phyloP scores from a whole-genome alignment of 345 rosid species.

The Acer negundo region DNA sequence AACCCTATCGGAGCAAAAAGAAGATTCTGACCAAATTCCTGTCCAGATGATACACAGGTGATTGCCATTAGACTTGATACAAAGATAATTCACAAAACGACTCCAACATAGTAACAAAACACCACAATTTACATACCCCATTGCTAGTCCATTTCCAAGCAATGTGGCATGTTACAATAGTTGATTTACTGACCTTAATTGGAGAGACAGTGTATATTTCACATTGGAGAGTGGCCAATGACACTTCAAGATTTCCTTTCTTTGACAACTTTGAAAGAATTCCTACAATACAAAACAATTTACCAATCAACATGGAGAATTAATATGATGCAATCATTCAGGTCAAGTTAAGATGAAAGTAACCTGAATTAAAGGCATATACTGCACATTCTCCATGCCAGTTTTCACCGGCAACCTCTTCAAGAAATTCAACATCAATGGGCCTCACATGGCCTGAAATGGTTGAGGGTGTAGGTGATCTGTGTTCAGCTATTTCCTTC shows the following conservation, averaged over 20 bases:
- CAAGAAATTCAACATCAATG: constrained; percentile 50
- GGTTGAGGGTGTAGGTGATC: constrained; percentile 16
- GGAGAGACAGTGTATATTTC: constrained; percentile 58
- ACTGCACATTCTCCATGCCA: constrained; percentile 59
- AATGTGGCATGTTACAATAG: neutral
- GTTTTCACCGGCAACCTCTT: constrained; percentile 42
- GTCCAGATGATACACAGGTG: constrained; percentile 7
- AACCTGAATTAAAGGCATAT: constrained; percentile 51
- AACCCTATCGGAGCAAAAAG: constrained; percentile 53
- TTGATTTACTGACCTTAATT: constrained; percentile 36
- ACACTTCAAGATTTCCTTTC: constrained; percentile 40
- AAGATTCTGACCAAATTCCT: constrained; percentile 39
- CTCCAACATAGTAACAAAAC: neutral
- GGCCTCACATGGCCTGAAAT: constrained; percentile 46
- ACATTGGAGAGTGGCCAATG: constrained; percentile 42
- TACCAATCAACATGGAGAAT: neutral
- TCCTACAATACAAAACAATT: constrained; percentile 29
- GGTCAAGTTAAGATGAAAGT: neutral
- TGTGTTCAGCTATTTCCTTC: constrained; percentile 32
- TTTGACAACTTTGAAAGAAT: constrained; percentile 36
- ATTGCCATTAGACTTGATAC: neutral
- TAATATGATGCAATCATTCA: neutral
- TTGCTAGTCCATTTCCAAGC: neutral
- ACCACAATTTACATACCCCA: neutral
- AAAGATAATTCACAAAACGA: neutral